phyloP scores from a whole-genome alignment of 345 rosid species.

The Lumnitzera racemosa region DNA sequence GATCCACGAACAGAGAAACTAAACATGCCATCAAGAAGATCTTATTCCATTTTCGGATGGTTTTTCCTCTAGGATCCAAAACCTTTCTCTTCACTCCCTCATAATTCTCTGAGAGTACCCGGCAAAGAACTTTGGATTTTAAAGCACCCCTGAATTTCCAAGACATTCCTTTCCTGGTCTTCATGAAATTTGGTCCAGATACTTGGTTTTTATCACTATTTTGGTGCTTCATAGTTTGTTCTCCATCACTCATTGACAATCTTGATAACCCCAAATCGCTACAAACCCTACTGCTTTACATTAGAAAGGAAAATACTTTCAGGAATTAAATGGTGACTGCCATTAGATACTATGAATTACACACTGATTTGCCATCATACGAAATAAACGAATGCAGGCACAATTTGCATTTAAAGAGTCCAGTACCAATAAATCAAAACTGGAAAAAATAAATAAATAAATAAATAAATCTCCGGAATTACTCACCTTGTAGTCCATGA shows the following conservation, averaged over 20 bases:
- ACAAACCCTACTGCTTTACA: conserved; percentile 1
- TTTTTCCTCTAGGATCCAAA: conserved; percentile 35
- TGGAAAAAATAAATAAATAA: too few relatives aligned
- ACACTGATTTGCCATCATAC: too few relatives aligned
- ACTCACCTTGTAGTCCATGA: too few relatives aligned
- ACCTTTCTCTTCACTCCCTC: conserved; percentile 16
- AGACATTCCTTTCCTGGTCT: conserved; percentile 15
- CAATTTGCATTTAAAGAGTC: too few relatives aligned
- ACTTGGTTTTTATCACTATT: conserved; percentile 1
- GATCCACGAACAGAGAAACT: conserved; percentile 35
- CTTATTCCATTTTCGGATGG: conserved; percentile 29
- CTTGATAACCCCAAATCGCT: conserved; percentile 8
- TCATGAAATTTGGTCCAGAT: conserved; percentile 19
- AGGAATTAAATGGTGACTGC: too few relatives aligned
- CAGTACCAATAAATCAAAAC: too few relatives aligned
- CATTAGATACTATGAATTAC: too few relatives aligned
- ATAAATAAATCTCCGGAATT: too few relatives aligned
- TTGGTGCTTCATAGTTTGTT: neutral
- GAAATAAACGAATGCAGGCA: too few relatives aligned
- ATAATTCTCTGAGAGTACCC: conserved; percentile 21
- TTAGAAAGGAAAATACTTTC: too few relatives aligned
- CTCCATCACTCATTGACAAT: neutral
- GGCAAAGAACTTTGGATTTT: conserved; percentile 7
- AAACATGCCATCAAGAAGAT: conserved; percentile 31
- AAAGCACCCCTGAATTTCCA: conserved; percentile 5